Conservation (phyloP, 495 filamentous ascomycete genomes). For the Lasiosphaeriaceae sp. region DNA sequence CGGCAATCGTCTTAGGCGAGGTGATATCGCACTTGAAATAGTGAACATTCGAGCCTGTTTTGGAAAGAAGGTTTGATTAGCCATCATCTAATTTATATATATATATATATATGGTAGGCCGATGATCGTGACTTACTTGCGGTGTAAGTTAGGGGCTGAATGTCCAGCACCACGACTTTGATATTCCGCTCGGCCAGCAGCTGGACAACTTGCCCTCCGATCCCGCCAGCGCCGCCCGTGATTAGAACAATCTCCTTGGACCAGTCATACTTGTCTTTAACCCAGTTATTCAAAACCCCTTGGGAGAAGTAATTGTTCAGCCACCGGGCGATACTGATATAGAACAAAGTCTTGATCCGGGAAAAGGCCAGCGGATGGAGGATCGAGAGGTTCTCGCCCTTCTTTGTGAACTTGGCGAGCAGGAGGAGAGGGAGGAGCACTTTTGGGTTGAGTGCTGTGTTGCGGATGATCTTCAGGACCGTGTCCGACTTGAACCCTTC, state of each 20-base stretch:
- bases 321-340: conserved; percentile 45
- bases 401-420: conserved; percentile 54
- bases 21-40: conserved; percentile 66
- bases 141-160: conserved; percentile 54
- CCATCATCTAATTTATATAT: background rate
- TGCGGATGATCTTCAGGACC: conserved; percentile 48
- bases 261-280: conserved; percentile 62
- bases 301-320: conserved; percentile 49
- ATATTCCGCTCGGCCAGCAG: conserved; percentile 55
- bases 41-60: conserved; percentile 46
- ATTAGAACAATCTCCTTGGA: conserved; percentile 64
- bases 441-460: conserved; percentile 56
- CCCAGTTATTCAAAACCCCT: conserved; percentile 58
- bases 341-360: conserved; percentile 44
- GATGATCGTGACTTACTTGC: too few relatives aligned
- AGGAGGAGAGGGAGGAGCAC: conserved; percentile 58
- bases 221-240: conserved; percentile 68
- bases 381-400: conserved; percentile 48
- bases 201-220: conserved; percentile 59
- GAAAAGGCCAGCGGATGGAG: conserved; percentile 47
- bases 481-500: conserved; percentile 62
- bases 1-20: conserved; percentile 43
- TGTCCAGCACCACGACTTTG: conserved; percentile 67
- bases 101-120: background rate
- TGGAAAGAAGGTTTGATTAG: conserved; percentile 1